Evolutionary conservation across 768 basidiomycete species (phyloP), one percentile per base, ranked within the genome.

Genomic region (Lactifluus echinatus): DNA sequence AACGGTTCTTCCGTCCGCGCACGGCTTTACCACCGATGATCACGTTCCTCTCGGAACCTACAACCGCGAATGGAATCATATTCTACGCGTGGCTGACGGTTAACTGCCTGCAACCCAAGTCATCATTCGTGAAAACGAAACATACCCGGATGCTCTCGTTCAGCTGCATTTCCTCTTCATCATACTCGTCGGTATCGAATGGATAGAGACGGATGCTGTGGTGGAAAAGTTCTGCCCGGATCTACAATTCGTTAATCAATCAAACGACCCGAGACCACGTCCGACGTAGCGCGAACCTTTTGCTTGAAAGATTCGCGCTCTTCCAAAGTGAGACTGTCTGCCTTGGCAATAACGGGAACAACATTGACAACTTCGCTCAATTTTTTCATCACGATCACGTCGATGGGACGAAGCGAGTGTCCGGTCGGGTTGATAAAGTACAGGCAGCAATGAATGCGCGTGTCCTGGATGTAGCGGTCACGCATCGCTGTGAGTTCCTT

Each of bases 371-470:
- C 95, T 70, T 98, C 96, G 70, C 89, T 89, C 60, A 99, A 78
- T 77, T 97, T 97, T 79, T 97, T 96, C 86, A 99, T 93, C 63
- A 99, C 96, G 67, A 93, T 93, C 45, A 98, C 87, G 66, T 99
- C 95, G 66, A 99, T 93, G 29, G 96, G 85, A 59, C 94, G 91
- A 55, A 99, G 82, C 4, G 89, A 85, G 73, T 99, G 95, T 21
- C 95, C 95, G n/a, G 94, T 96, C 21, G 95, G 96, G 73, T 88
- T 94, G 78, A 99, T 93, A 75, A 98, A 99, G 82, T 92, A 98
- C 53, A 99, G 72, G 71, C 87, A 90, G 78, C 94, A 97, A 79
- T 99, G 95, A 61, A 99, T 96, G 60, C 95, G 88, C 15, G 96
- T 98, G 75, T 99, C 95, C 69, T 89, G 89, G 66, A 99, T 99